phyloP scores from a whole-genome alignment of 257 asterid species.

The Solanum tacnaense region DNA sequence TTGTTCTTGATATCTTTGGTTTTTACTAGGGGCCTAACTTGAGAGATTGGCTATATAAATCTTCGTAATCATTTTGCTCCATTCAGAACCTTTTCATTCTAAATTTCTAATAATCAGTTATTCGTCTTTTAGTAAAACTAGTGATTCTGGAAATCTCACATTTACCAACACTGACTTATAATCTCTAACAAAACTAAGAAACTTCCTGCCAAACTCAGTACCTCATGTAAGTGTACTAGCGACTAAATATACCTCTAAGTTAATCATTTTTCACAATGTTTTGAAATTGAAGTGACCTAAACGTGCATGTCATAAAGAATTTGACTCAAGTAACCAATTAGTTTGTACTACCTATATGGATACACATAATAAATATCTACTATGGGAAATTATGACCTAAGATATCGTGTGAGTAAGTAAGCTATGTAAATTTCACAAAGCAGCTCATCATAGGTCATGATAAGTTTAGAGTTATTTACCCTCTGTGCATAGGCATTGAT shows the following conservation, averaged over 20 bases:
- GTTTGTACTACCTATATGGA: not conserved
- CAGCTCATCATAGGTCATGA: not conserved
- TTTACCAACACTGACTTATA: not conserved
- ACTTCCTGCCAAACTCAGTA: not conserved
- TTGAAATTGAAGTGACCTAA: not conserved
- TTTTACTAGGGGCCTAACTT: not conserved
- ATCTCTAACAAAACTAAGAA: not conserved
- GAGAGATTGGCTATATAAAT: not conserved
- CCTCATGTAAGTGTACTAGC: not conserved
- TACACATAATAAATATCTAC: not conserved
- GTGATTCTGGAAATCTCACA: not conserved
- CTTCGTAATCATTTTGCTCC: not conserved
- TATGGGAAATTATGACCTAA: not conserved
- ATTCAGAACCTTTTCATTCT: not conserved
- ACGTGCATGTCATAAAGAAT: not conserved
- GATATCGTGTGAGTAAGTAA: not conserved
- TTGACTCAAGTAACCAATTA: not conserved
- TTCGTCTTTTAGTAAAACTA: not conserved
- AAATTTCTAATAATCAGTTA: not conserved
- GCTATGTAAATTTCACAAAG: not conserved
- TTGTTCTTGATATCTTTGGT: not conserved
- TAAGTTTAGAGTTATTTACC: slow-evolving; percentile 33
- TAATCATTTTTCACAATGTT: not conserved
- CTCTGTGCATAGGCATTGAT: slow-evolving; percentile 92
- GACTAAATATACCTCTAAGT: not conserved